These are phyloP conservation scores for Fusarium haematococcum DNA, from an alignment of 2,329 filamentous ascomycete genomes.

Conservation along the genomic window DNA sequence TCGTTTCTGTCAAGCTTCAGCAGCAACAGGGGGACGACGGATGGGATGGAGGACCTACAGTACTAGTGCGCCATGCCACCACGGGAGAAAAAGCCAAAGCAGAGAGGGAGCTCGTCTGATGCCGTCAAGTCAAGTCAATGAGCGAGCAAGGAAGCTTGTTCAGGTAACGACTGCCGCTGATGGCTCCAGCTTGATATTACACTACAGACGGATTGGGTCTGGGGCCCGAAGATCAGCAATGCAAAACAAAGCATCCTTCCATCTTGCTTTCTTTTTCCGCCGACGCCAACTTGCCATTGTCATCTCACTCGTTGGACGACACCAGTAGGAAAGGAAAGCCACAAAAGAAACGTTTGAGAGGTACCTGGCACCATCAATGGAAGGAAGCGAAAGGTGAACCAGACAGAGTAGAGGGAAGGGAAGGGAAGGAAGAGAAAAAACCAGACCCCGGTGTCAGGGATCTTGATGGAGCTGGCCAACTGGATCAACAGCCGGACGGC, in stretches of 20 bases:
- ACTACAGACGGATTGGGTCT: constrained; percentile 20
- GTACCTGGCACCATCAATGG: constrained; percentile 11
- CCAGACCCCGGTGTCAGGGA: constrained; percentile 35
- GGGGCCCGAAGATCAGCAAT: constrained; percentile 25
- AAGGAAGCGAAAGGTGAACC: not conserved
- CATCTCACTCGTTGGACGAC: constrained; percentile 4
- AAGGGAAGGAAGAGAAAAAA: not conserved
- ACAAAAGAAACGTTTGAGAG: constrained; percentile 18
- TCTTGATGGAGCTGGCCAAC: constrained; percentile 55
- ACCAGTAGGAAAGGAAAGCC: constrained; percentile 3
- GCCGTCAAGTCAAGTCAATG: constrained; percentile 4
- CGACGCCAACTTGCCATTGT: constrained; percentile 11
- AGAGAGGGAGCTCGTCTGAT: constrained; percentile 12
- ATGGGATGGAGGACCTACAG: not conserved
- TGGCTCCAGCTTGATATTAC: constrained; percentile 21
- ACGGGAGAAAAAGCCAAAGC: not conserved
- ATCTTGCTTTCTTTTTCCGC: constrained; percentile 16
- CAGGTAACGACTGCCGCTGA: constrained; percentile 15
- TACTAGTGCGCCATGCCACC: not conserved
- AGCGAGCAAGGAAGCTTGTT: constrained; percentile 7
- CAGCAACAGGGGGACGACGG: not conserved
- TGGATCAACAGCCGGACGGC: constrained; percentile 56
- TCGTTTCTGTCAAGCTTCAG: constrained; percentile 26
- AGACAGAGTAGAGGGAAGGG: constrained; percentile 8
- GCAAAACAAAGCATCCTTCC: constrained; percentile 16